These are phyloP conservation scores for Neonectria coccinea DNA, from an alignment of 2,329 filamentous ascomycete genomes.

Conservation along the genomic window DNA sequence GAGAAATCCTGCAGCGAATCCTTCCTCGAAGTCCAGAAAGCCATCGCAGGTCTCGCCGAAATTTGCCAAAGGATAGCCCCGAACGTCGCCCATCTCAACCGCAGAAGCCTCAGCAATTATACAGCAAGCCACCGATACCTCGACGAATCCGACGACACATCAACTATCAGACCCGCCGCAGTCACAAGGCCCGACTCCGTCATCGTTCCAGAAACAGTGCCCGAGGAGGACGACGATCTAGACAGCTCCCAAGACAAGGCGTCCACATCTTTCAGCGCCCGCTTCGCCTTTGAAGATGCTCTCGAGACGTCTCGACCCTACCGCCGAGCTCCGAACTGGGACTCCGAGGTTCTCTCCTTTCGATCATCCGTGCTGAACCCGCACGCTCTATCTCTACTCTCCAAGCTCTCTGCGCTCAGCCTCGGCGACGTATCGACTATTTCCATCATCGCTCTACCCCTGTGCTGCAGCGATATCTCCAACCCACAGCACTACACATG, in stretches of 20 bases:
- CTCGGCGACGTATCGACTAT: constrained; percentile 7
- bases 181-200: constrained; percentile 5
- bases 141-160: constrained; percentile 5
- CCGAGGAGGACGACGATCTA: constrained; percentile 7
- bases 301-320: constrained; percentile 5
- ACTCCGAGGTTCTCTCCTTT: neutral
- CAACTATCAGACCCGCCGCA: constrained; percentile 1
- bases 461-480: constrained; percentile 11
- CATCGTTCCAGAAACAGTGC: constrained; percentile 1
- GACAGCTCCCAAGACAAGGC: neutral
- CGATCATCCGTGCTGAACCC: constrained; percentile 1
- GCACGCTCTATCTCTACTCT: constrained; percentile 4
- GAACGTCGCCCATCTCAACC: constrained; percentile 13
- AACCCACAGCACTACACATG: constrained; percentile 8
- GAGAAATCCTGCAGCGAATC: constrained; percentile 1
- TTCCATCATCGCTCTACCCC: constrained; percentile 10
- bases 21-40: constrained; percentile 6
- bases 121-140: neutral
- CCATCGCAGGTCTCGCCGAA: constrained; percentile 7
- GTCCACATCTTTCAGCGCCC: constrained; percentile 1
- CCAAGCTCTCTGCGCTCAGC: constrained; percentile 11
- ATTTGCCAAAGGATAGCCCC: constrained; percentile 12
- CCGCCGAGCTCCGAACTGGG: constrained; percentile 6
- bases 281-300: constrained; percentile 2
- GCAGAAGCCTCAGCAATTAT: constrained; percentile 9